phyloP scores from a whole-genome alignment of 805 yeast species.

The Suhomyces vadensis region DNA sequence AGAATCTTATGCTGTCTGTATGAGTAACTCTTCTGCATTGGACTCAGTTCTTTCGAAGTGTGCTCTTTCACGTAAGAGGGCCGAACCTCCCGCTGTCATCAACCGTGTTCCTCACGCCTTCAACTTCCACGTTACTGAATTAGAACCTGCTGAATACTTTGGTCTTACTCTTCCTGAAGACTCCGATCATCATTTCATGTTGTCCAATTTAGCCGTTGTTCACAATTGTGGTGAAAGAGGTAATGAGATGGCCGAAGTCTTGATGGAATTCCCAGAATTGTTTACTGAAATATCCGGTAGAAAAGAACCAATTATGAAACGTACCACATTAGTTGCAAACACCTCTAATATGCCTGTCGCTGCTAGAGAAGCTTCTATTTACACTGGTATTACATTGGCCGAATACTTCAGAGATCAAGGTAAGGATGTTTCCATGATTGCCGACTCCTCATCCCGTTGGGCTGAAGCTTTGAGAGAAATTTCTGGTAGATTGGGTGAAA shows the following conservation, averaged over 20 bases:
- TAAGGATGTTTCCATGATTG: conserved; percentile 98
- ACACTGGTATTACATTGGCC: conserved; percentile 97
- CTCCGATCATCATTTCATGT: conserved; percentile 45
- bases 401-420: conserved; percentile 99
- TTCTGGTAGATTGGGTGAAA: conserved; percentile 99
- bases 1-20: conserved; percentile 16
- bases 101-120: conserved; percentile 24
- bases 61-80: conserved; percentile 19
- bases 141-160: conserved; percentile 36
- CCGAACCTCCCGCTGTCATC: conserved; percentile 13
- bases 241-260: conserved; percentile 98
- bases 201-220: conserved; percentile 35
- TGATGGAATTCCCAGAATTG: conserved; percentile 99
- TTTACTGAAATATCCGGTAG: conserved; percentile 88
- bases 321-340: conserved; percentile 97
- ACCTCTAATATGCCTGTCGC: conserved; percentile 99
- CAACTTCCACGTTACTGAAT: conserved; percentile 29
- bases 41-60: conserved; percentile 24
- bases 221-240: conserved; percentile 85
- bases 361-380: conserved; percentile 99
- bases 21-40: conserved; percentile 26
- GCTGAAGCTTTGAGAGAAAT: conserved; percentile 99
- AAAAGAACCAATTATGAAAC: conserved; percentile 98
- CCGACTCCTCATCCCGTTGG: conserved; percentile 99
- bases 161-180: conserved; percentile 43